Evolutionary conservation across 306 rosid genomes (phyloP).

Genomic region (Quercus robur): DNA sequence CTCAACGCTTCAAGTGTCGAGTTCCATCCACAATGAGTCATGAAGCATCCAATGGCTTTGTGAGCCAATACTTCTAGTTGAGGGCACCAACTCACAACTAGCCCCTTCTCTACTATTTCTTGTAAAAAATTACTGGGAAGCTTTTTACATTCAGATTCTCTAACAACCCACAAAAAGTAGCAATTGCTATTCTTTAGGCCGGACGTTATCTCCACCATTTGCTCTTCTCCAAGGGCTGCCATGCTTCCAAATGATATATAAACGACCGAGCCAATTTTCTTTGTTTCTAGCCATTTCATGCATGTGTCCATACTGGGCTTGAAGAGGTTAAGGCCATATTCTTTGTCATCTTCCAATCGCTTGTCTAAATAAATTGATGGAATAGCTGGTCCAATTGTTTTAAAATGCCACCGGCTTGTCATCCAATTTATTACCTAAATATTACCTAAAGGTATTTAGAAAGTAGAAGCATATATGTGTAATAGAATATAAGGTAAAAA

Average conservation of each 20-base stretch:
- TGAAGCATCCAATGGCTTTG: constrained; percentile 1
- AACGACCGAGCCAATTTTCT: constrained; percentile 4
- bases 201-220: constrained; percentile 1
- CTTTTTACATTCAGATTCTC: background rate
- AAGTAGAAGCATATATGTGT: background rate
- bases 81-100: constrained; percentile 12
- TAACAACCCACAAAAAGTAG: constrained; percentile 16
- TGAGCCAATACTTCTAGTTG: constrained; percentile 19
- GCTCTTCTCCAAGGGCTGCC: constrained; percentile 13
- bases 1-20: constrained; percentile 11
- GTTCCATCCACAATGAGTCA: constrained; percentile 23
- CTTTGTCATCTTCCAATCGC: constrained; percentile 15
- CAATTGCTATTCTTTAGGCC: background rate
- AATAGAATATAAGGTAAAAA: background rate
- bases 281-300: constrained; percentile 14
- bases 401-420: constrained; percentile 2
- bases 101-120: background rate
- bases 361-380: constrained; percentile 20
- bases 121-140: constrained; percentile 2
- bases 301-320: background rate
- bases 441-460: background rate
- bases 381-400: constrained; percentile 15
- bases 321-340: constrained; percentile 12
- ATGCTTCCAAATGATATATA: constrained; percentile 13
- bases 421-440: constrained; percentile 14